Conservation (phyloP, 2,329 filamentous ascomycete species). For the Hymenoscyphus fructigenus region DNA sequence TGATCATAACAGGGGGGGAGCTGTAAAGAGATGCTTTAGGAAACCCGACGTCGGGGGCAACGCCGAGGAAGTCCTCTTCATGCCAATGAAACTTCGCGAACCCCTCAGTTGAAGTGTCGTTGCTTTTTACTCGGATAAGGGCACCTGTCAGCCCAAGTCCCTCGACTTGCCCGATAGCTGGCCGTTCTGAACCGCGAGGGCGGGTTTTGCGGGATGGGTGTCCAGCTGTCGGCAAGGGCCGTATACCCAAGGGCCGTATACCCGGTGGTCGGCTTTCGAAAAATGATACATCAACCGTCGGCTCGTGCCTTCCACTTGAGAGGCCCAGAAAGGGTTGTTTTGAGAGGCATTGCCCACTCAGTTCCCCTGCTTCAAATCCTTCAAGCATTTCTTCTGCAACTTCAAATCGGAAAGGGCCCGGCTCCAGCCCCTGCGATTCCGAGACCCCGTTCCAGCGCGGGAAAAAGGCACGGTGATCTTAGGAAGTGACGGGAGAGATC, state of each 20-base stretch:
- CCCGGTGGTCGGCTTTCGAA: background rate
- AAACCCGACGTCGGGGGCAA: background rate
- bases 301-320: background rate
- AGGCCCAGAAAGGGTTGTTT: background rate
- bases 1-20: background rate
- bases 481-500: too few species aligned
- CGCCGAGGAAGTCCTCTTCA: background rate
- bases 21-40: background rate
- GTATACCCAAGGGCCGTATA: background rate
- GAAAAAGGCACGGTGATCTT: background rate
- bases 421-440: background rate
- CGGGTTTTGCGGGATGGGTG: background rate
- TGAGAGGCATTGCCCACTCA: background rate
- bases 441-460: background rate
- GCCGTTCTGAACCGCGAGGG: background rate
- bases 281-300: background rate
- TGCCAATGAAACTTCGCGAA: background rate
- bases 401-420: background rate
- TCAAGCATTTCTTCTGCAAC: background rate
- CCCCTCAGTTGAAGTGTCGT: background rate
- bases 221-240: background rate
- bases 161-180: background rate
- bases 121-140: constrained; percentile 1
- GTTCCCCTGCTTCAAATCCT: background rate
- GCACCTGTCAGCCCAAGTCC: background rate